phyloP scores from a whole-genome alignment of 2,329 filamentous ascomycete species.

The Saccharata proteae region DNA sequence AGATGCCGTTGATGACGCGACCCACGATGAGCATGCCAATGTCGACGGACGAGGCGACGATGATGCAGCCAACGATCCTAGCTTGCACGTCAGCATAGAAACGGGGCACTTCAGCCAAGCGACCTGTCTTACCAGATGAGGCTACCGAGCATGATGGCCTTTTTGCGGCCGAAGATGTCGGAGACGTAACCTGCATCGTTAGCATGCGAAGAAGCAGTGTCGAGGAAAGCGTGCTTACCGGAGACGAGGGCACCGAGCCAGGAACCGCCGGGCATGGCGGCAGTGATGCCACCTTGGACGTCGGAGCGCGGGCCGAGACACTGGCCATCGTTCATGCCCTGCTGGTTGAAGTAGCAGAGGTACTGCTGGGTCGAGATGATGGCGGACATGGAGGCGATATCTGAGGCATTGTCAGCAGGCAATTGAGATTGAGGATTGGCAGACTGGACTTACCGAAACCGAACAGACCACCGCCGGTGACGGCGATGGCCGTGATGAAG shows the following conservation, averaged over 20 bases:
- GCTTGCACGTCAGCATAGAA: too few relatives aligned
- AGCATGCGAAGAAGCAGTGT: constrained; percentile 2
- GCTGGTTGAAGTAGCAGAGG: constrained; percentile 58
- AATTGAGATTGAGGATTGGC: too few relatives aligned
- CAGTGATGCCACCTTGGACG: constrained; percentile 57
- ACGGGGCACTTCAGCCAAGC: too few relatives aligned
- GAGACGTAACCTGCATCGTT: constrained; percentile 31
- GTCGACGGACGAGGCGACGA: constrained; percentile 52
- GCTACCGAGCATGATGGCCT: constrained; percentile 40
- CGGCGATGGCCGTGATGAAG: constrained; percentile 43
- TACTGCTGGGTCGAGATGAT: constrained; percentile 56
- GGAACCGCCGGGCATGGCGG: constrained; percentile 59
- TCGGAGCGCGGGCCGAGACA: constrained; percentile 42
- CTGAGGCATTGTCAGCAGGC: constrained; percentile 56
- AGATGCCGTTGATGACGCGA: constrained; percentile 56
- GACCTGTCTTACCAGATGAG: constrained; percentile 39
- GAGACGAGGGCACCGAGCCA: constrained; percentile 52
- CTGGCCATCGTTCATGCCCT: constrained; percentile 22
- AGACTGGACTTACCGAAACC: constrained; percentile 68
- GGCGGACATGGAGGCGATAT: constrained; percentile 29
- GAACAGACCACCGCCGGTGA: constrained; percentile 55
- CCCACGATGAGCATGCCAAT: constrained; percentile 61
- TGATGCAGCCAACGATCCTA: constrained; percentile 47
- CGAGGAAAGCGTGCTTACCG: too few relatives aligned
- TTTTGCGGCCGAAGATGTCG: constrained; percentile 44